Percentiles rank a stretch among this genome's conserved stretches.
Evolutionary conservation across 345 rosid species (phyloP).

Genomic region (Raphanus sativus): DNA sequence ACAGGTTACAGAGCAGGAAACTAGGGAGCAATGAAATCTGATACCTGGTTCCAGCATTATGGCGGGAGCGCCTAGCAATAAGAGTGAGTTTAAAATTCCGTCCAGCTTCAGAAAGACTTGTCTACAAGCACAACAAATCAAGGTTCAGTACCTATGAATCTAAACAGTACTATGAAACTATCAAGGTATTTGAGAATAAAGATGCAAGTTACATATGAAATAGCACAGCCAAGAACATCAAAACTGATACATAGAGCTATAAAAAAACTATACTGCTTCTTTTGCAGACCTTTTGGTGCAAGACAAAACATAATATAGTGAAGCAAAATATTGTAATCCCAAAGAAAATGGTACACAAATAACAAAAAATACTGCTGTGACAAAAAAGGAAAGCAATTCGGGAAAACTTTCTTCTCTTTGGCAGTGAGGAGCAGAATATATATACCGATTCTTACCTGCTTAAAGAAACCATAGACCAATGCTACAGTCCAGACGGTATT

Average conservation of each 20-base stretch:
- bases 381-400: neutral
- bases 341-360: neutral
- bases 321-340: neutral
- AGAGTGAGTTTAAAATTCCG: neutral
- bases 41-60: neutral
- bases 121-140: neutral
- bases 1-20: neutral
- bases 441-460: constrained; percentile 62
- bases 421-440: constrained; percentile 17
- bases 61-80: neutral
- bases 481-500: constrained; percentile 94
- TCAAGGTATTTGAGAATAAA: neutral
- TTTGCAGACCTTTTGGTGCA: neutral
- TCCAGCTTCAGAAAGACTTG: neutral
- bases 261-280: neutral
- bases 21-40: neutral
- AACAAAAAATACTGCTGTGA: neutral
- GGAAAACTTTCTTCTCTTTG: neutral
- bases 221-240: neutral
- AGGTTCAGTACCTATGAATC: neutral
- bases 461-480: constrained; percentile 89
- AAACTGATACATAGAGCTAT: neutral
- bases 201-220: neutral
- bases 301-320: neutral
- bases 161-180: neutral